phyloP scores from a whole-genome alignment of 768 basidiomycete species.

The Kwoniella dendrophila region DNA sequence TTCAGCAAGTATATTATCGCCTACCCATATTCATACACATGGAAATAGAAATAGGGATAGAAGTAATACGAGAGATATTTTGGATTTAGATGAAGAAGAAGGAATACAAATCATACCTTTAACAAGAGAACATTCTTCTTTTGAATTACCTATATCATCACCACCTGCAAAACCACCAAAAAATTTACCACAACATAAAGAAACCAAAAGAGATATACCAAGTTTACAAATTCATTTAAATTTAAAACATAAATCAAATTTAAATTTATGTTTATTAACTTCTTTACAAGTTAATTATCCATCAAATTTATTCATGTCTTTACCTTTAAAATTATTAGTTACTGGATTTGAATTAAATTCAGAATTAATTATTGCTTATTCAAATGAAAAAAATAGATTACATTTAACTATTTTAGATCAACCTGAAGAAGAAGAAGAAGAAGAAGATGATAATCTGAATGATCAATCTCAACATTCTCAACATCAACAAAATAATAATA shows the following conservation, averaged over 20 bases:
- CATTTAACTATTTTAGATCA: constrained; percentile 83
- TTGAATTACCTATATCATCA: constrained; percentile 21
- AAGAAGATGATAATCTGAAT: background rate
- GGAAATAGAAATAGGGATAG: no score
- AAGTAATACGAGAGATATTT: no score
- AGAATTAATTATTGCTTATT: constrained; percentile 87
- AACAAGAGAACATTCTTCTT: constrained; percentile 8
- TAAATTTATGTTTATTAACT: constrained; percentile 85
- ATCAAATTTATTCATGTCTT: constrained; percentile 91
- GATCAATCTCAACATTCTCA: background rate
- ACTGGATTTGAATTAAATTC: constrained; percentile 84
- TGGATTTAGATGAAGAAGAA: no score
- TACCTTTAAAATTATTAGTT: constrained; percentile 91
- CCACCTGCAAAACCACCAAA: constrained; percentile 34
- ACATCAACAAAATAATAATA: background rate
- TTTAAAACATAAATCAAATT: constrained; percentile 81
- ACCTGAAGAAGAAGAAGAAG: constrained; percentile 67
- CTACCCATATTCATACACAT: no score
- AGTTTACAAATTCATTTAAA: constrained; percentile 85
- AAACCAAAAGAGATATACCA: constrained; percentile 58
- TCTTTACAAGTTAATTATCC: constrained; percentile 97
- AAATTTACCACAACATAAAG: constrained; percentile 7
- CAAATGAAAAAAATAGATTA: constrained; percentile 75
- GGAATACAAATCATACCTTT: background rate
- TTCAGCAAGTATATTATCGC: background rate